These are phyloP conservation scores for Scopulariopsis brevicaulis DNA, from an alignment of 2,329 filamentous ascomycete species.

Conservation along the genomic window DNA sequence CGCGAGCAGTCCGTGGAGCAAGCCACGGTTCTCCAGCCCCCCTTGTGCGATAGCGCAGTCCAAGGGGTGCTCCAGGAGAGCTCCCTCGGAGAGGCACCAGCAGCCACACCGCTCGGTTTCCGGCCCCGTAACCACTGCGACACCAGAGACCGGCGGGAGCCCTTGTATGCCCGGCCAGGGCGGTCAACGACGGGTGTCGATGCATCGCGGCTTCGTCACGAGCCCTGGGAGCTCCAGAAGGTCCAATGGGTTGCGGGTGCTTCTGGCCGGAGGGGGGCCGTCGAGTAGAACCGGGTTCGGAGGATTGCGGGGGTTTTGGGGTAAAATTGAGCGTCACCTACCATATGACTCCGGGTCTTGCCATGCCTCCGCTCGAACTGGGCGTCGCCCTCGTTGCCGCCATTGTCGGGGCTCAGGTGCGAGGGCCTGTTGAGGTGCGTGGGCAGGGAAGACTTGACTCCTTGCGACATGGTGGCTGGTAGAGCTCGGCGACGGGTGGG, in stretches of 20 bases:
- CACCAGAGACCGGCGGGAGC: neutral
- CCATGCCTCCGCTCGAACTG: conserved; percentile 53
- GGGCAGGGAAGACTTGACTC: conserved; percentile 52
- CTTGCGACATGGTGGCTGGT: conserved; percentile 4
- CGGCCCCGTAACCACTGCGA: neutral
- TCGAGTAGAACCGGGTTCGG: neutral
- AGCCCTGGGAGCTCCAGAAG: neutral
- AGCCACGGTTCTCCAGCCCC: neutral
- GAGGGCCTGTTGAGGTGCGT: conserved; percentile 73
- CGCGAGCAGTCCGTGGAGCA: neutral
- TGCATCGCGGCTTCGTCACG: neutral
- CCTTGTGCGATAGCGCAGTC: neutral
- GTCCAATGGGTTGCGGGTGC: neutral
- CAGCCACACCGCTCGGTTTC: neutral
- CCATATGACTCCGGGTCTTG: conserved; percentile 79
- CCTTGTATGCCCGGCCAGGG: neutral
- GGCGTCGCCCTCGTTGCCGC: conserved; percentile 29
- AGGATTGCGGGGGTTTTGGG: conserved; percentile 1
- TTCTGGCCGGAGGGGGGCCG: neutral
- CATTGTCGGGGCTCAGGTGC: conserved; percentile 14
- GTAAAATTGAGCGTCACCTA: conserved; percentile 33
- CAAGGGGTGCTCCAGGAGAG: neutral
- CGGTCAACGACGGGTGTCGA: neutral
- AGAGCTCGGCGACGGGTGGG: neutral
- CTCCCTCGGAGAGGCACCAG: neutral